These are phyloP conservation scores for Aspergillus hiratsukae DNA, from an alignment of 2,329 filamentous ascomycete genomes.

Conservation along the genomic window DNA sequence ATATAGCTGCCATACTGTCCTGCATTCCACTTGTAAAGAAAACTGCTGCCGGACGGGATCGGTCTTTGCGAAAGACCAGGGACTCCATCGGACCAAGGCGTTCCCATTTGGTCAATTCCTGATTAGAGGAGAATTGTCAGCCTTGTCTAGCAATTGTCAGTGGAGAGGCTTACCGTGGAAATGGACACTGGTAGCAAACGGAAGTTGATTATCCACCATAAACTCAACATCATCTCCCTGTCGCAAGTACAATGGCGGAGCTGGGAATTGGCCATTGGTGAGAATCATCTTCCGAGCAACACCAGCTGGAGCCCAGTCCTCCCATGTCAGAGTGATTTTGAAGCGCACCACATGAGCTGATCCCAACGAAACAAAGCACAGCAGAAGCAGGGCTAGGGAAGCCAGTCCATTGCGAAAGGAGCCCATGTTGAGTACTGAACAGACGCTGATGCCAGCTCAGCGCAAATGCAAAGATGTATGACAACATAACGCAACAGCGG, in stretches of 20 bases:
- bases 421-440: constrained; percentile 2
- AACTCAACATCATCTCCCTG: constrained; percentile 27
- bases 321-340: constrained; percentile 30
- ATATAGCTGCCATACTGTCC: constrained; percentile 55
- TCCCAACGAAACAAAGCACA: constrained; percentile 6
- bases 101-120: constrained; percentile 45
- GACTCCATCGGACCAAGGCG: constrained; percentile 56
- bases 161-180: constrained; percentile 24
- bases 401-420: constrained; percentile 2
- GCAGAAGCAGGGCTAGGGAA: constrained; percentile 6
- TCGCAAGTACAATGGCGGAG: constrained; percentile 19
- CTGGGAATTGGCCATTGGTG: constrained; percentile 27
- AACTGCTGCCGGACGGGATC: constrained; percentile 47
- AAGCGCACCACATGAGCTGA: constrained; percentile 18
- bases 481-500: too few species aligned
- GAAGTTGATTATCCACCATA: constrained; percentile 23
- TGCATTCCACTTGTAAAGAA: constrained; percentile 51
- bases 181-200: constrained; percentile 22
- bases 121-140: neutral
- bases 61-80: constrained; percentile 51
- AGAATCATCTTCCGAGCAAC: constrained; percentile 24
- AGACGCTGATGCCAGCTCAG: neutral
- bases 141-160: neutral
- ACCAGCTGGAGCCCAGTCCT: constrained; percentile 24
- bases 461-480: too few species aligned